Evolutionary conservation across 306 rosid species (phyloP).

Genomic region (Lathyrus sativus): DNA sequence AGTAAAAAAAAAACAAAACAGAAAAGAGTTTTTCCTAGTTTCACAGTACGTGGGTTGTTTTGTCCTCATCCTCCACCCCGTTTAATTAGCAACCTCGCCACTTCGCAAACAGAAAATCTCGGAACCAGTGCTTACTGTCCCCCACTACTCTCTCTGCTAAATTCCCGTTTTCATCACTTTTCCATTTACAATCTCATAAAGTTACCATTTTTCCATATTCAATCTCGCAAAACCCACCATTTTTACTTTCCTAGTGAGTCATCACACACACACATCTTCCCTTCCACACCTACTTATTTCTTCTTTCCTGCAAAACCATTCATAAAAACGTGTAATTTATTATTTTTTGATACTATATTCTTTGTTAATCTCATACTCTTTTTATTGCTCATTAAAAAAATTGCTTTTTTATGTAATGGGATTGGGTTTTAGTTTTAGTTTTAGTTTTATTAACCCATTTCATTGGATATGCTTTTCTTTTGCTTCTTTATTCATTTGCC

Average conservation of each 20-base stretch:
- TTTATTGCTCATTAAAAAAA: slow-evolving; percentile 6
- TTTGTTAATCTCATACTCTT: slow-evolving; percentile 9
- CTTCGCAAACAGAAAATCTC: slow-evolving; percentile 25
- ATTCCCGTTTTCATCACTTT: neutral
- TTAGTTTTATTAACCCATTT: slow-evolving; percentile 32
- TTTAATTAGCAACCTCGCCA: slow-evolving; percentile 2
- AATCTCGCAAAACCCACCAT: neutral
- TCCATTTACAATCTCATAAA: slow-evolving; percentile 2
- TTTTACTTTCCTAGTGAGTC: slow-evolving; percentile 34
- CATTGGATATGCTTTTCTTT: slow-evolving; percentile 50
- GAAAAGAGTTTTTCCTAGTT: too few relatives aligned
- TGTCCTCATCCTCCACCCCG: slow-evolving; percentile 8
- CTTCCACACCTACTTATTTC: slow-evolving; percentile 9
- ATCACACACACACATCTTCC: slow-evolving; percentile 7
- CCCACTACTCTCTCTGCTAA: slow-evolving; percentile 28
- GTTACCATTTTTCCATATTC: neutral
- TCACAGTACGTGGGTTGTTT: neutral
- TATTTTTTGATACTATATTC: slow-evolving; percentile 14
- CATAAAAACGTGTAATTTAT: slow-evolving; percentile 28
- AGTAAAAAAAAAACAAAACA: too few relatives aligned
- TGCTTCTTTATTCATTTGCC: slow-evolving; percentile 31
- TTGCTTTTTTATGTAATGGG: slow-evolving; percentile 32
- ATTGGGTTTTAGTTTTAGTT: slow-evolving; percentile 21
- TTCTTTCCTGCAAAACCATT: slow-evolving; percentile 2
- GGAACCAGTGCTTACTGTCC: slow-evolving; percentile 30